These are phyloP conservation scores for Saprolegnia diclina DNA, from an alignment of 352 stramenopile genomes.

Conservation along the genomic window DNA sequence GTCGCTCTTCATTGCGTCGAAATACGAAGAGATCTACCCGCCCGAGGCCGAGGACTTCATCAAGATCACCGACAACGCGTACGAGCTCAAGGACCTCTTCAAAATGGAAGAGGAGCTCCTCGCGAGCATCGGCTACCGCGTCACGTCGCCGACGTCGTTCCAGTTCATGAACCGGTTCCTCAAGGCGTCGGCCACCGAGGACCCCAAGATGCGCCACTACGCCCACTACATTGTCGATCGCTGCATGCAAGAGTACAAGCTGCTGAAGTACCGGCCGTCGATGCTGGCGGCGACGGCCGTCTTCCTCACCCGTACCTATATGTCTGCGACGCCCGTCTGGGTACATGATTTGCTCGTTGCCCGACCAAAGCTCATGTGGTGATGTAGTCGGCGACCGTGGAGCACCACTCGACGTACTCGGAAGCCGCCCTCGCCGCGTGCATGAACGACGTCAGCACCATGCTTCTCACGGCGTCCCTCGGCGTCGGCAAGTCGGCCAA, in stretches of 20 bases:
- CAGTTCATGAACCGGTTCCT: slow-evolving; percentile 86
- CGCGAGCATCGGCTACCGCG: slow-evolving; percentile 58
- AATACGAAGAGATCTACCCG: slow-evolving; percentile 98
- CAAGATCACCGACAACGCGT: slow-evolving; percentile 96
- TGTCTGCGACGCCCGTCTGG: slow-evolving; percentile 68
- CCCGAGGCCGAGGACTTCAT: slow-evolving; percentile 92
- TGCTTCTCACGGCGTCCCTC: slow-evolving; percentile 69
- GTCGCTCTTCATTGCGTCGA: slow-evolving; percentile 94
- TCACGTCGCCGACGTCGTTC: slow-evolving; percentile 79
- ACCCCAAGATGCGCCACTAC: slow-evolving; percentile 80
- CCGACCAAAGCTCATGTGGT: not conserved
- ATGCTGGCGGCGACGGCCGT: slow-evolving; percentile 95
- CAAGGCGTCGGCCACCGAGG: slow-evolving; percentile 65
- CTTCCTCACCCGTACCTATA: slow-evolving; percentile 90
- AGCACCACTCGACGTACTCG: slow-evolving; percentile 76
- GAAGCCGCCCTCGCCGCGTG: slow-evolving; percentile 50
- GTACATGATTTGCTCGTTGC: slow-evolving; percentile 39
- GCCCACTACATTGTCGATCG: slow-evolving; percentile 98
- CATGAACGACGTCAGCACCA: slow-evolving; percentile 72
- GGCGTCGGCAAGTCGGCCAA: slow-evolving; percentile 67
- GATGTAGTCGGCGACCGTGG: slow-evolving; percentile 51
- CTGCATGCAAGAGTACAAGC: slow-evolving; percentile 97
- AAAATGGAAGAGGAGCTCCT: slow-evolving; percentile 78
- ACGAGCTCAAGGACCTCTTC: slow-evolving; percentile 79
- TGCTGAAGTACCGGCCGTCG: slow-evolving; percentile 97